Percentiles rank a stretch among this genome's conserved stretches.
phyloP scores from a whole-genome alignment of 2,329 filamentous ascomycete genomes.

The Colletotrichum liaoningense region DNA sequence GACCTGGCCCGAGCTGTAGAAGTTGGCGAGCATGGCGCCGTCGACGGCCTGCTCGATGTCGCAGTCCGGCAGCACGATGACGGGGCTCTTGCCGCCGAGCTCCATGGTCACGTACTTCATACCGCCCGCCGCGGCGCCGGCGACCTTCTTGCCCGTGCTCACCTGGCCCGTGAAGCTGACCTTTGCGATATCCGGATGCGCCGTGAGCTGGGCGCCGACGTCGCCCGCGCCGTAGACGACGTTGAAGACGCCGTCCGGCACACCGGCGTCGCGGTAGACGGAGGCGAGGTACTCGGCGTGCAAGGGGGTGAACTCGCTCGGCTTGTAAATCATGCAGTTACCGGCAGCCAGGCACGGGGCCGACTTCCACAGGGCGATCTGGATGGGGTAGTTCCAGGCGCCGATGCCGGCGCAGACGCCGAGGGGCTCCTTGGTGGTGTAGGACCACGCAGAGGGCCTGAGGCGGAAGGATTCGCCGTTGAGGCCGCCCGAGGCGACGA shows the following conservation, averaged over 20 bases:
- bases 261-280: conserved; percentile 81
- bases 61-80: conserved; percentile 84
- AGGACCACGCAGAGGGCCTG: conserved; percentile 81
- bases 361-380: conserved; percentile 92
- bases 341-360: conserved; percentile 87
- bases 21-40: conserved; percentile 93
- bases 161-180: conserved; percentile 93
- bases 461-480: conserved; percentile 84
- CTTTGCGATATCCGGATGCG: conserved; percentile 80
- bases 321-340: conserved; percentile 93
- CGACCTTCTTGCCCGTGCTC: conserved; percentile 84
- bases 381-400: conserved; percentile 93
- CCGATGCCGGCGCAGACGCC: conserved; percentile 90
- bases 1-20: conserved; percentile 90
- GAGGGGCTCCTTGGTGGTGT: conserved; percentile 83
- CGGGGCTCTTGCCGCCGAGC: conserved; percentile 86
- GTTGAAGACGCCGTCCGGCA: conserved; percentile 88
- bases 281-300: conserved; percentile 81
- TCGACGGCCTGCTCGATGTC: conserved; percentile 85
- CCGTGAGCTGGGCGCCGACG: conserved; percentile 79
- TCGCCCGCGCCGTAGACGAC: conserved; percentile 85
- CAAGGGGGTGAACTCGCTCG: conserved; percentile 88
- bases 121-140: conserved; percentile 76
- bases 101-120: conserved; percentile 97
- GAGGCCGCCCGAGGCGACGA: conserved; percentile 81